These are phyloP conservation scores for Saccharomyces jurei DNA, from an alignment of 805 yeast species.

Conservation along the genomic window DNA sequence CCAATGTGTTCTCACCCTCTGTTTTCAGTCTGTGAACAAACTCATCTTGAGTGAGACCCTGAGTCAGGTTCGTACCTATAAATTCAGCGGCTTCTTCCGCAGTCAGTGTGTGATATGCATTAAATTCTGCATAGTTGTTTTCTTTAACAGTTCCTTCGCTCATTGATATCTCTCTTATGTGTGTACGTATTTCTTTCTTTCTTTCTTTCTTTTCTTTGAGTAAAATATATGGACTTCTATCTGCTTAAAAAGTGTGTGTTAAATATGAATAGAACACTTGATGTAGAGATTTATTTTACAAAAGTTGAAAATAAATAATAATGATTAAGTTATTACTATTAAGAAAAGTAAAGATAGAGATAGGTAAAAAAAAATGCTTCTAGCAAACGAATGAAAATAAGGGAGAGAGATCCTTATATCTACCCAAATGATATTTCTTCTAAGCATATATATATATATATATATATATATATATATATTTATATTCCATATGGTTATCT, in stretches of 20 bases:
- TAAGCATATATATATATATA: neutral
- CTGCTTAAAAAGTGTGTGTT: neutral
- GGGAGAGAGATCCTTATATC: neutral
- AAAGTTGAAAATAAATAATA: too few relatives aligned
- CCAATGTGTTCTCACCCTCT: constrained; percentile 75
- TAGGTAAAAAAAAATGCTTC: neutral
- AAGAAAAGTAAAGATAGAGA: too few relatives aligned
- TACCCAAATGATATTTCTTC: neutral
- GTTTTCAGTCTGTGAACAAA: constrained; percentile 61
- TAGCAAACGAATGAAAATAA: too few relatives aligned
- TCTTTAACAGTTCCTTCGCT: neutral
- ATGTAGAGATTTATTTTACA: neutral
- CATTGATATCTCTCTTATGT: neutral
- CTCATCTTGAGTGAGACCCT: constrained; percentile 57
- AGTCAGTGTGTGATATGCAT: constrained; percentile 47
- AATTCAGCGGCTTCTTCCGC: constrained; percentile 53
- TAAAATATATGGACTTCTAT: neutral
- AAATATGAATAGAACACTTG: neutral
- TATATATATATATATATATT: too few relatives aligned
- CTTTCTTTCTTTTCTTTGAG: neutral
- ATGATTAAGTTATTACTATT: too few relatives aligned
- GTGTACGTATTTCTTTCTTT: neutral
- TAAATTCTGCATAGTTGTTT: constrained; percentile 4
- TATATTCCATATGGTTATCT: too few relatives aligned
- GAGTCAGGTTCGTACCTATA: constrained; percentile 48